Percentiles rank a stretch among this genome's conserved stretches.
Evolutionary conservation across 768 basidiomycete genomes (phyloP).

Genomic region (Russula vinacea): DNA sequence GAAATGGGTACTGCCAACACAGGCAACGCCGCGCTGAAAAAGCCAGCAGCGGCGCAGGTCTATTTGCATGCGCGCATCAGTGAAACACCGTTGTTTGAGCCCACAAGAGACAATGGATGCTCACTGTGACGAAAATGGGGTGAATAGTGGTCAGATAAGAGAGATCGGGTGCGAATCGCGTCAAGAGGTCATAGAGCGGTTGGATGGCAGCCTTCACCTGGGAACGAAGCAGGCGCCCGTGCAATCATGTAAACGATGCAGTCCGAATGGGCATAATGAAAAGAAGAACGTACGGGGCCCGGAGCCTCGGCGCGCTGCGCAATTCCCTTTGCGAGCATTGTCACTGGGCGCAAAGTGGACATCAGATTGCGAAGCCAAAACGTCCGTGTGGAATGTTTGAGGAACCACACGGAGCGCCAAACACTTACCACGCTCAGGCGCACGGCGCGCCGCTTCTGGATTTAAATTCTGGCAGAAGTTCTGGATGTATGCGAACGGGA

Average conservation of each 20-base stretch:
- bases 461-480: slow-evolving; percentile 63
- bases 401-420: slow-evolving; percentile 11
- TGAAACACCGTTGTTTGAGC: neutral
- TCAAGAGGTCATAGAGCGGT: slow-evolving; percentile 58
- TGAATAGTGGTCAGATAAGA: slow-evolving; percentile 70
- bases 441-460: slow-evolving; percentile 59
- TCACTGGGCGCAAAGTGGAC: slow-evolving; percentile 46
- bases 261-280: neutral
- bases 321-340: slow-evolving; percentile 63
- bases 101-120: slow-evolving; percentile 28
- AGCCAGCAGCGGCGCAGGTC: slow-evolving; percentile 55
- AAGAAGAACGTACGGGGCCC: slow-evolving; percentile 47
- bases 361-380: neutral
- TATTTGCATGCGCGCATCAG: slow-evolving; percentile 31
- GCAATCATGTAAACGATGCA: slow-evolving; percentile 16
- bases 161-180: slow-evolving; percentile 55
- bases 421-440: slow-evolving; percentile 63
- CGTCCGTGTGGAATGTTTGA: neutral
- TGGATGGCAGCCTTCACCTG: slow-evolving; percentile 50
- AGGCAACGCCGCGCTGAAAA: slow-evolving; percentile 56
- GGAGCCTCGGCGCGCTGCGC: slow-evolving; percentile 45
- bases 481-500: slow-evolving; percentile 35
- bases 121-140: slow-evolving; percentile 59
- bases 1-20: slow-evolving; percentile 63
- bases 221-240: neutral